Evolutionary conservation across 169 alveolate species (phyloP).

Genomic region (Plasmodium fragile): DNA sequence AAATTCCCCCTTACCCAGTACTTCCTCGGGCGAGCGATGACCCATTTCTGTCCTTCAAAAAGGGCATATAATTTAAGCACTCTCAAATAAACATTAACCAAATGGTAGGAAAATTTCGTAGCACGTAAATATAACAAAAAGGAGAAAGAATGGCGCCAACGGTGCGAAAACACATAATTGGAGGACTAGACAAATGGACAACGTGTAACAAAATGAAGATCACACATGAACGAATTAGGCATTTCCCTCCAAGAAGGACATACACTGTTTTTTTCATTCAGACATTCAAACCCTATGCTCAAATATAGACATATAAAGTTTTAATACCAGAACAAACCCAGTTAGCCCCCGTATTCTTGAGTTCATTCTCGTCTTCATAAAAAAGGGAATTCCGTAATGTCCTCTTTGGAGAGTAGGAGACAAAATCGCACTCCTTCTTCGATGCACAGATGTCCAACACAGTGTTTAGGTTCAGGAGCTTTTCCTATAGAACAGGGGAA

Average conservation of each 20-base stretch:
- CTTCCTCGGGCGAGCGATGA: constrained; percentile 54
- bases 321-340: constrained; percentile 61
- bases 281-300: neutral
- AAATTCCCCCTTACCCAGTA: constrained; percentile 28
- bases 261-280: neutral
- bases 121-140: neutral
- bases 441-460: constrained; percentile 49
- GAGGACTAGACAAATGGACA: neutral
- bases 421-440: constrained; percentile 37
- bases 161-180: neutral
- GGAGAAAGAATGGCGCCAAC: neutral
- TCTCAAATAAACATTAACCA: neutral
- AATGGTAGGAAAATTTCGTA: neutral
- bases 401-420: constrained; percentile 48
- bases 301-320: neutral
- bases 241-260: neutral
- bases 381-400: constrained; percentile 41
- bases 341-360: constrained; percentile 52
- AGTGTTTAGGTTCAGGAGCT: constrained; percentile 22
- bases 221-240: neutral
- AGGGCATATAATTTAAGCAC: neutral
- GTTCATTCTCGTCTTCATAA: constrained; percentile 43
- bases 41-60: constrained; percentile 63
- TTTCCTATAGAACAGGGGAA: constrained; percentile 28
- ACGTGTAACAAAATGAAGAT: neutral